Evolutionary conservation across 805 yeast species (phyloP).

Genomic region (Blastobotrys peoriensis): DNA sequence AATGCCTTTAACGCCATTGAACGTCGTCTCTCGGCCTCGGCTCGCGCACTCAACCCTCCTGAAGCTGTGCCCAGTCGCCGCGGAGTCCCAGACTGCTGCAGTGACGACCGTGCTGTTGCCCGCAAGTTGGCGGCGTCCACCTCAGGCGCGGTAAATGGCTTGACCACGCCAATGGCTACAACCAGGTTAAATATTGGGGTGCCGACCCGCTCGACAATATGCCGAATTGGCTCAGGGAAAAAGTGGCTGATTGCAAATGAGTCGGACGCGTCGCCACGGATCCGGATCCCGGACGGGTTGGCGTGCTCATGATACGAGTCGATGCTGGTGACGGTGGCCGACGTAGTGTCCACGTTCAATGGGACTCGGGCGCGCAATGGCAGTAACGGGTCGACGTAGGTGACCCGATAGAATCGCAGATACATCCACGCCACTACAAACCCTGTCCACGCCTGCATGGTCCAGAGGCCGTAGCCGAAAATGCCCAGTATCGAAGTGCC

Average conservation of each 20-base stretch:
- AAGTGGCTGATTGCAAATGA: constrained; percentile 77
- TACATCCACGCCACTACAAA: constrained; percentile 71
- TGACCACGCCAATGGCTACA: constrained; percentile 42
- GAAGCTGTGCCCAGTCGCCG: background rate
- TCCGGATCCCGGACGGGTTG: constrained; percentile 24
- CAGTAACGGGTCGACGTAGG: constrained; percentile 48
- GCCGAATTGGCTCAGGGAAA: constrained; percentile 63
- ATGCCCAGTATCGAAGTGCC: constrained; percentile 24
- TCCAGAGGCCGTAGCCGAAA: constrained; percentile 22
- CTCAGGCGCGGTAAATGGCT: constrained; percentile 61
- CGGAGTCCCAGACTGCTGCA: constrained; percentile 13
- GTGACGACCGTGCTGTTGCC: constrained; percentile 73
- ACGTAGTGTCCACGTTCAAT: too few relatives aligned
- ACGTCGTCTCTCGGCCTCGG: constrained; percentile 32
- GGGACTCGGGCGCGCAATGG: constrained; percentile 31
- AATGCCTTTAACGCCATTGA: constrained; percentile 31
- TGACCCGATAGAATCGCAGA: constrained; percentile 67
- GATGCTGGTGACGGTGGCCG: constrained; percentile 6
- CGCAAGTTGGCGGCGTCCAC: constrained; percentile 70
- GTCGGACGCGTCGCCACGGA: constrained; percentile 84
- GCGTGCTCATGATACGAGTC: constrained; percentile 7
- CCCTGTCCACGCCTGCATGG: constrained; percentile 30
- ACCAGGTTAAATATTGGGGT: constrained; percentile 36
- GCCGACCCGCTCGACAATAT: constrained; percentile 47
- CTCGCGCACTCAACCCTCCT: constrained; percentile 20